Evolutionary conservation across 768 basidiomycete species (phyloP).

Genomic region (Phlegmacium glaucopus): DNA sequence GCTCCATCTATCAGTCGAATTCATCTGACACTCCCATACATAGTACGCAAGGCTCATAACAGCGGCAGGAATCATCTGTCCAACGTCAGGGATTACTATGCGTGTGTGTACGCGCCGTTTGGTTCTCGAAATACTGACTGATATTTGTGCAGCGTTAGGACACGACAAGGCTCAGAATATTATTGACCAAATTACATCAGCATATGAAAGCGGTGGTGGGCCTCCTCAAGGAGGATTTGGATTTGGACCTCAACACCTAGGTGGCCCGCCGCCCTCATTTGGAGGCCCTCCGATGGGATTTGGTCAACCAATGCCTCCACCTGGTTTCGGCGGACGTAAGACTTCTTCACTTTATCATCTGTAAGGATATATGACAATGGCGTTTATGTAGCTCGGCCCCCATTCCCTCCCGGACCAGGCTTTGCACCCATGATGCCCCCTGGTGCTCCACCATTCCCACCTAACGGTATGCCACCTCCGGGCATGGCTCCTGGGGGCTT

Average conservation of each 20-base stretch:
- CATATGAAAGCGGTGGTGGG: conserved; percentile 83
- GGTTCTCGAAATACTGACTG: conserved; percentile 7
- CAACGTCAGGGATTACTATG: conserved; percentile 97
- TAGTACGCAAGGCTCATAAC: conserved; percentile 98
- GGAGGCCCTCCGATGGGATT: conserved; percentile 48
- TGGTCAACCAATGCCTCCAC: conserved; percentile 48
- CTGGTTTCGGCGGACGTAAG: conserved; percentile 53
- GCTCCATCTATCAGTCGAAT: not conserved
- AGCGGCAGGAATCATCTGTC: conserved; percentile 94
- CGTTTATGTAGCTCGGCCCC: conserved; percentile 49
- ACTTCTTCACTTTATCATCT: conserved; percentile 13
- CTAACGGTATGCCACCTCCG: conserved; percentile 45
- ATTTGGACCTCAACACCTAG: conserved; percentile 79
- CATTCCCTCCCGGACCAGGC: conserved; percentile 68
- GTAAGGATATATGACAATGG: conserved; percentile 5
- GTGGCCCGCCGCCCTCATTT: conserved; percentile 47
- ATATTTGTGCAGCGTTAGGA: conserved; percentile 56
- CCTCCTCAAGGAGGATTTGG: conserved; percentile 88
- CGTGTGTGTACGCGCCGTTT: conserved; percentile 45
- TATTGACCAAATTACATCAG: conserved; percentile 96
- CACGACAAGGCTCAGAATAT: conserved; percentile 98
- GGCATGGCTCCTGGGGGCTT: conserved; percentile 38
- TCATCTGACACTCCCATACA: conserved; percentile 12
- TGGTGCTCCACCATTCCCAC: conserved; percentile 74
- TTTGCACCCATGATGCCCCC: conserved; percentile 48